These are phyloP conservation scores for Besnoitia besnoiti DNA, from an alignment of 169 alveolate genomes.

Conservation along the genomic window DNA sequence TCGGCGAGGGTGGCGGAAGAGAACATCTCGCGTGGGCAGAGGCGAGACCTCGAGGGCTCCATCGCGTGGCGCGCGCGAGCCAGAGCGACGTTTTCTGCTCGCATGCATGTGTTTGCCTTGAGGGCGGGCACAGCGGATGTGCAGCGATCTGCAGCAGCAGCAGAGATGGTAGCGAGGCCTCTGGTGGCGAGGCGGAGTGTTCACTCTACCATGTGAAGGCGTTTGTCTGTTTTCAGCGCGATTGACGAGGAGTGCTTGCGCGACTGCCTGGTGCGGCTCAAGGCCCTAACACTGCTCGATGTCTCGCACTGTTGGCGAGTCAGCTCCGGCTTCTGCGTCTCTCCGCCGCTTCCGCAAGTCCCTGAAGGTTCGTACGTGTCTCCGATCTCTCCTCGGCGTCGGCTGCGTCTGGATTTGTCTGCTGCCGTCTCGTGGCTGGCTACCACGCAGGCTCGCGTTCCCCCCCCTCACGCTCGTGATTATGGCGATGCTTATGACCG, in stretches of 20 bases:
- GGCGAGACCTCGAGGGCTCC: too few relatives aligned
- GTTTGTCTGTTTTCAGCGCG: slow-evolving; percentile 22
- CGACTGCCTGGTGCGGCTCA: slow-evolving; percentile 55
- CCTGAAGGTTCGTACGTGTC: slow-evolving; percentile 21
- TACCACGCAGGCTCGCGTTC: background rate
- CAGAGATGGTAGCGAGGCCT: background rate
- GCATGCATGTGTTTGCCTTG: too few relatives aligned
- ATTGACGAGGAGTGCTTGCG: slow-evolving; percentile 50
- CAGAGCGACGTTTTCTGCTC: too few relatives aligned
- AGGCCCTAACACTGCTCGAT: slow-evolving; percentile 55
- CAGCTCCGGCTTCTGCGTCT: slow-evolving; percentile 55
- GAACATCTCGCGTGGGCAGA: too few relatives aligned
- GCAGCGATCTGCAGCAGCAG: background rate
- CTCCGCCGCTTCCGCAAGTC: slow-evolving; percentile 38
- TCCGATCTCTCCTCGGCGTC: too few relatives aligned
- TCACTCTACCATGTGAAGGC: too few relatives aligned
- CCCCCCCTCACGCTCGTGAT: background rate
- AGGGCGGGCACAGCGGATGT: too few relatives aligned
- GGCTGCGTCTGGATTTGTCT: too few relatives aligned
- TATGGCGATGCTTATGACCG: too few relatives aligned
- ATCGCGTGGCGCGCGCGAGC: too few relatives aligned
- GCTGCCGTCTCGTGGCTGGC: background rate
- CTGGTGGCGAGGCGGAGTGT: too few relatives aligned
- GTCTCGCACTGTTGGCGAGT: slow-evolving; percentile 70
- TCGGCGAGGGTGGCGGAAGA: too few relatives aligned